Evolutionary conservation across 306 rosid genomes (phyloP).

Genomic region (Vigna angularis): DNA sequence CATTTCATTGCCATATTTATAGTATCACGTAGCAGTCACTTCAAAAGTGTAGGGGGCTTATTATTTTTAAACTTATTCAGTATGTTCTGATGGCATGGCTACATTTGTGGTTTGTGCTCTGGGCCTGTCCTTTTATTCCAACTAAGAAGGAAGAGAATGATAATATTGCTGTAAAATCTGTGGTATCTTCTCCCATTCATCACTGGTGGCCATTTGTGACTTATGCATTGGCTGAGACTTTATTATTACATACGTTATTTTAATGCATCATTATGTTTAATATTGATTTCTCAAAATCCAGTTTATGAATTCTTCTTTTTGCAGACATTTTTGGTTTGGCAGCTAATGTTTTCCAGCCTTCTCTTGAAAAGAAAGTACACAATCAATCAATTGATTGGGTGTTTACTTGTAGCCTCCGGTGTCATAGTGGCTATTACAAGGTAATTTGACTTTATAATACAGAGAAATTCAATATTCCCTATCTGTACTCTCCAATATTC

Average conservation of each 20-base stretch:
- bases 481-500: constrained; percentile 25
- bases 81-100: constrained; percentile 8
- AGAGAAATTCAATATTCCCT: constrained; percentile 30
- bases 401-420: constrained; percentile 80
- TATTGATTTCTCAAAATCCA: constrained; percentile 36
- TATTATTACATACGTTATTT: constrained; percentile 17
- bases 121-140: constrained; percentile 20
- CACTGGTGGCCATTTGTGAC: constrained; percentile 3
- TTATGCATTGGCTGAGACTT: constrained; percentile 6
- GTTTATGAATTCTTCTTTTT: constrained; percentile 36
- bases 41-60: constrained; percentile 9
- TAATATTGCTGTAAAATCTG: constrained; percentile 21
- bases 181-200: constrained; percentile 30
- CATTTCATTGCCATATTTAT: constrained; percentile 16
- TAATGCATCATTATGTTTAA: constrained; percentile 20
- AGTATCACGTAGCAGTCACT: constrained; percentile 30
- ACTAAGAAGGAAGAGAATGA: constrained; percentile 23
- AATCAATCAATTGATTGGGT: constrained; percentile 73
- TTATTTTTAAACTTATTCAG: constrained; percentile 26
- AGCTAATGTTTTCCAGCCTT: constrained; percentile 68
- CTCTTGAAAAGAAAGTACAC: constrained; percentile 76
- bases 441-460: constrained; percentile 54
- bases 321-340: constrained; percentile 97
- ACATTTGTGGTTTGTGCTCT: constrained; percentile 9
- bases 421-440: constrained; percentile 80